Evolutionary conservation across 306 rosid genomes (phyloP).

Genomic region (Chamaecrista fasciculata): DNA sequence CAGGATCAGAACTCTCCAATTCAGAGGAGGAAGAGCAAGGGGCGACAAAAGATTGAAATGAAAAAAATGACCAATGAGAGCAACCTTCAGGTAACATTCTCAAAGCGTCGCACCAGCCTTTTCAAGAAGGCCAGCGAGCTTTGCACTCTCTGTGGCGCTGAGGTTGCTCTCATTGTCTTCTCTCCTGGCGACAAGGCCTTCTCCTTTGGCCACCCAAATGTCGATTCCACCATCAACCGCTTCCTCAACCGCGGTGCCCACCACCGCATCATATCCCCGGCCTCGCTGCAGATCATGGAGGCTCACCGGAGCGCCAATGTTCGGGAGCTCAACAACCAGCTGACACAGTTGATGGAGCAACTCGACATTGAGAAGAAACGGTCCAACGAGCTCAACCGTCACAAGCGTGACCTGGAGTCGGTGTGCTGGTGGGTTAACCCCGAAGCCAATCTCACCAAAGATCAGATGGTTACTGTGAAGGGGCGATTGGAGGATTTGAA

Average conservation of each 20-base stretch:
- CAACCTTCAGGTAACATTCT: slow-evolving; percentile 40
- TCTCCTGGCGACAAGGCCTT: slow-evolving; percentile 35
- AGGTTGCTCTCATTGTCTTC: slow-evolving; percentile 34
- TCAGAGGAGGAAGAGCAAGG: slow-evolving; percentile 3
- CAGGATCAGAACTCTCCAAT: neutral
- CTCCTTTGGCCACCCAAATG: slow-evolving; percentile 43
- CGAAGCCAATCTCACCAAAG: neutral
- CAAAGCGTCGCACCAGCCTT: slow-evolving; percentile 40
- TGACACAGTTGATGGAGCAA: neutral
- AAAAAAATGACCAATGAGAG: slow-evolving; percentile 42
- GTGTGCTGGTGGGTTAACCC: slow-evolving; percentile 26
- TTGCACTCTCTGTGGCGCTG: slow-evolving; percentile 33
- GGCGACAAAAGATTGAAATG: slow-evolving; percentile 38
- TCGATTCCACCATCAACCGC: slow-evolving; percentile 15
- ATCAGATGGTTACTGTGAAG: neutral
- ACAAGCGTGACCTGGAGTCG: neutral
- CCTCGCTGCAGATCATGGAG: slow-evolving; percentile 22
- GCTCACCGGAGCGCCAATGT: slow-evolving; percentile 32
- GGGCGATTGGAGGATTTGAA: neutral
- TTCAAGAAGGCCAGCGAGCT: slow-evolving; percentile 51
- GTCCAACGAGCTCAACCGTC: neutral
- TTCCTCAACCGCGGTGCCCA: neutral
- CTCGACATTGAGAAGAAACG: slow-evolving; percentile 10
- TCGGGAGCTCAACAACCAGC: slow-evolving; percentile 19
- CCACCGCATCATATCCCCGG: neutral